Evolutionary conservation across 192 early-diverging fungal genomes (phyloP), one percentile per base, ranked within the genome.

Genomic region (Pilobolus umbonatus): DNA sequence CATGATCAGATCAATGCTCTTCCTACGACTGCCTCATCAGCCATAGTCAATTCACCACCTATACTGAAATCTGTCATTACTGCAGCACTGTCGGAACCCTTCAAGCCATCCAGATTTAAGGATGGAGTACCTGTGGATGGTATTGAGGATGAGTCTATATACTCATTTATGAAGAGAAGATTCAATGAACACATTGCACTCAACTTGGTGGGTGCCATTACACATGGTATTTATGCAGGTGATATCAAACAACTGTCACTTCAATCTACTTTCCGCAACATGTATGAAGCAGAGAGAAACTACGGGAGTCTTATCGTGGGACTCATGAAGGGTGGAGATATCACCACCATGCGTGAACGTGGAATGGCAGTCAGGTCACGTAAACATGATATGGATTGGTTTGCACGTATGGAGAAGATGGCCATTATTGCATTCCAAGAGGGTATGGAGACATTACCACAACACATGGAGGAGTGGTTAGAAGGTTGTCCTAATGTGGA

Each of bases 201-300:
- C 52, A 89, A 89, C 44, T 60, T 98, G 61, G 83, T 93, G 5
- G 91, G 91, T 30, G 90, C 96, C 0, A 75, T 95, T 30, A 81
- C 94, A 51, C 93, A 95, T 59, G 96, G 96, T 0, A 92, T 98
- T 26, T 96, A 96, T 72, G 94, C 94, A 1, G 93, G 93, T 0
- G 89, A 98, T 64, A 78, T 79, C 0, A 85, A 76, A 50, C 62
- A 81, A 44, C 73, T 98, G 25, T 92, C 89, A 40, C 76, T 93
- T 2, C 76, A 85, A 24, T 84, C 89, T 4, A 83, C 87, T 1
- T 73, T 96, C 50, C 81, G 80, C 34, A 66, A 81, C 29, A 68
- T 94, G 48, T 92, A 82, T 75, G 78, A 90, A 29, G 71, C 78
- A 4, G 91, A 93, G 57, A 72, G 68, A 28, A 65, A 53, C 3